Evolutionary conservation across 306 rosid species (phyloP).

Genomic region (Lablab purpureus): DNA sequence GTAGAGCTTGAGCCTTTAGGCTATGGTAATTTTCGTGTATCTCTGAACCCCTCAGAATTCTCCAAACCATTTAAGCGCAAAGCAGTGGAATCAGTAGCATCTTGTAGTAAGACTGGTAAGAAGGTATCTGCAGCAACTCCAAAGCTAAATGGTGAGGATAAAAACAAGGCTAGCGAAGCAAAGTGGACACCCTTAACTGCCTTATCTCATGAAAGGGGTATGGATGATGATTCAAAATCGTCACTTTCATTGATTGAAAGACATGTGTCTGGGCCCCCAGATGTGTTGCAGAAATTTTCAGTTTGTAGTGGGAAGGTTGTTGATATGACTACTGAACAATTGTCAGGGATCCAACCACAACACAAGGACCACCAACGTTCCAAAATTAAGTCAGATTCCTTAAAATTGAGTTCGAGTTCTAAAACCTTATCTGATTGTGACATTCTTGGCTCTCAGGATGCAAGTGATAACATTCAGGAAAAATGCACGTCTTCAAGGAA

Average conservation of each 20-base stretch:
- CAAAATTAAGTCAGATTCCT: constrained; percentile 48
- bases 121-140: constrained; percentile 34
- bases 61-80: constrained; percentile 41
- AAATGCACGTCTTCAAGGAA: constrained; percentile 41
- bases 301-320: constrained; percentile 36
- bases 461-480: constrained; percentile 45
- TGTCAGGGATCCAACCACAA: constrained; percentile 41
- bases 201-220: constrained; percentile 39
- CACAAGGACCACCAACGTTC: constrained; percentile 38
- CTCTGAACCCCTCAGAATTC: constrained; percentile 19
- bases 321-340: constrained; percentile 43
- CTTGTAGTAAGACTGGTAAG: constrained; percentile 41
- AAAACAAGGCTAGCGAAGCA: constrained; percentile 31
- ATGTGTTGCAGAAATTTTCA: constrained; percentile 30
- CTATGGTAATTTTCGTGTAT: constrained; percentile 48
- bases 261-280: neutral
- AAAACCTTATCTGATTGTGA: constrained; percentile 45
- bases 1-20: constrained; percentile 46
- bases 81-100: constrained; percentile 31
- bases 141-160: constrained; percentile 46
- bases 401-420: constrained; percentile 50
- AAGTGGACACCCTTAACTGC: constrained; percentile 36
- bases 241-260: constrained; percentile 40
- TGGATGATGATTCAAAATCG: constrained; percentile 38
- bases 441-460: constrained; percentile 44